A percentile compares a stretch with the other conserved stretches of the same genome.
phyloP scores from a whole-genome alignment of 2,329 filamentous ascomycete genomes.

The Rutstroemia sp. region DNA sequence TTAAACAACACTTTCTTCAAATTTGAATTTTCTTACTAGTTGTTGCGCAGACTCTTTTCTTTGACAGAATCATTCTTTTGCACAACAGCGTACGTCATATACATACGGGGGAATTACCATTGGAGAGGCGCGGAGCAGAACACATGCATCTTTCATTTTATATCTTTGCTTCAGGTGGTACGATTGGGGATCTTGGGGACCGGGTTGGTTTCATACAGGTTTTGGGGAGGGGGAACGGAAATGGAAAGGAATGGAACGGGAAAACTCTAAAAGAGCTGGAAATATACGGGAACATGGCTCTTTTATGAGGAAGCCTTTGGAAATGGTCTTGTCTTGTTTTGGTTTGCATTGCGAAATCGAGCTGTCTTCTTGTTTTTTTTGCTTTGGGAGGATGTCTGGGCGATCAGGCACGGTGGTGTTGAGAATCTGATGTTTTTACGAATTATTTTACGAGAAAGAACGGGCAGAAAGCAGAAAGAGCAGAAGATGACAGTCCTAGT shows the following conservation, averaged over 20 bases:
- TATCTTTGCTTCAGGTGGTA: conserved; percentile 3
- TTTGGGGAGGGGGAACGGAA: neutral
- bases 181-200: neutral
- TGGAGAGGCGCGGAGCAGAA: neutral
- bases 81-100: neutral
- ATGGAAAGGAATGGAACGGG: neutral
- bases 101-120: neutral
- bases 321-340: neutral
- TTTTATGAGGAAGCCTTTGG: neutral
- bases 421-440: too few species aligned
- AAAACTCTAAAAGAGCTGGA: neutral
- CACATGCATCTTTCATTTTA: conserved; percentile 10
- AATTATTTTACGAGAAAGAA: too few species aligned
- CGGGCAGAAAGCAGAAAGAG: too few species aligned
- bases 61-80: neutral
- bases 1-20: neutral
- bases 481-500: too few species aligned
- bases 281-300: neutral
- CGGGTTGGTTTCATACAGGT: neutral
- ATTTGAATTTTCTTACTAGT: neutral
- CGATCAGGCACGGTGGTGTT: too few species aligned
- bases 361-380: too few species aligned
- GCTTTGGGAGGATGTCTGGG: too few species aligned
- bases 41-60: neutral
- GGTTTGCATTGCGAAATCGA: neutral